Conservation (phyloP, 768 basidiomycete species). For the Boletus tomentosulus region DNA sequence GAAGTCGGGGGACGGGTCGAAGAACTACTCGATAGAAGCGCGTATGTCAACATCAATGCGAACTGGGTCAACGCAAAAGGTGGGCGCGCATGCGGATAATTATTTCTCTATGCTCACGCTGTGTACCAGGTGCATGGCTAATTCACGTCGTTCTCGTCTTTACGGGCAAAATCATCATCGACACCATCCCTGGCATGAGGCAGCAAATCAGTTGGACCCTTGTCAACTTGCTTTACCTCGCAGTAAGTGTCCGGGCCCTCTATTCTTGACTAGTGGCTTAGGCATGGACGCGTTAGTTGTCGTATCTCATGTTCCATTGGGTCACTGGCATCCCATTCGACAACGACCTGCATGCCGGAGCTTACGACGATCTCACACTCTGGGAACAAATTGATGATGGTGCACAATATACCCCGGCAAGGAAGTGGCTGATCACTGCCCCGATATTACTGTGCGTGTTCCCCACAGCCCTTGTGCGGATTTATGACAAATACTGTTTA, state of each 20-base stretch:
- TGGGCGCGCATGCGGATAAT: constrained; percentile 25
- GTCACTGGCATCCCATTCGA: constrained; percentile 97
- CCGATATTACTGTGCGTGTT: constrained; percentile 80
- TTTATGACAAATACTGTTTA: constrained; percentile 28
- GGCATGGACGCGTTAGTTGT: constrained; percentile 48
- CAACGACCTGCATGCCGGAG: constrained; percentile 80
- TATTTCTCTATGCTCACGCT: constrained; percentile 1
- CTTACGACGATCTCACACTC: constrained; percentile 94
- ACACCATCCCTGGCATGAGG: constrained; percentile 90
- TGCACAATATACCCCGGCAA: constrained; percentile 96
- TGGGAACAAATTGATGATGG: constrained; percentile 99
- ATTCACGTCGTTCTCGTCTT: constrained; percentile 94
- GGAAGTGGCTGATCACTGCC: constrained; percentile 91
- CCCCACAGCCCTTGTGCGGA: background rate
- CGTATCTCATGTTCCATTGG: constrained; percentile 98
- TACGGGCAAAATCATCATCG: constrained; percentile 86
- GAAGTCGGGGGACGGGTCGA: constrained; percentile 71
- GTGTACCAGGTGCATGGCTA: constrained; percentile 85
- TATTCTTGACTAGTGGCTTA: constrained; percentile 4
- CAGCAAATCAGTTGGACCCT: constrained; percentile 95
- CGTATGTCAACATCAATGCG: constrained; percentile 82
- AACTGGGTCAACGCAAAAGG: constrained; percentile 95
- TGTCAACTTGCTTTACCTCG: constrained; percentile 86
- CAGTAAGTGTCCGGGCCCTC: constrained; percentile 46
- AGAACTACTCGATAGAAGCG: constrained; percentile 73